Evolutionary conservation across 1,284 basidiomycete species (phyloP).

Genomic region (Melampsora americana): DNA sequence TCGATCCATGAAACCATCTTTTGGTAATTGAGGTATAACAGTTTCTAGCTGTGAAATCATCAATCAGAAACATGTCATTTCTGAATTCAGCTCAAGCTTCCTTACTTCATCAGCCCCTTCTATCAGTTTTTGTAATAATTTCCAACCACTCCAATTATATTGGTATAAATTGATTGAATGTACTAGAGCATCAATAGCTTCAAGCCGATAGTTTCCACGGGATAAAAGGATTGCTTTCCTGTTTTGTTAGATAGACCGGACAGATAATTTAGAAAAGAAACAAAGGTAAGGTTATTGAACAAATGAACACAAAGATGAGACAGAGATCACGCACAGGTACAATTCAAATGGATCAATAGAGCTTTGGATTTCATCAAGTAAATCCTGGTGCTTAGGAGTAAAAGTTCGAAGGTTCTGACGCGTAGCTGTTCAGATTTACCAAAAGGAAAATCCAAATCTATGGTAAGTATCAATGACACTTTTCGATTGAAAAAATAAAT

Average conservation of each 20-base stretch:
- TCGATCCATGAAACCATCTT: constrained; percentile 68
- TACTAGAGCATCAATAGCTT: constrained; percentile 78
- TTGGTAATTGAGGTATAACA: constrained; percentile 62
- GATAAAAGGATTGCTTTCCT: constrained; percentile 77
- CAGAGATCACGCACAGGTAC: constrained; percentile 65
- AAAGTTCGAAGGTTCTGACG: constrained; percentile 64
- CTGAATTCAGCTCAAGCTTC: not conserved
- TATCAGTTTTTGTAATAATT: constrained; percentile 72
- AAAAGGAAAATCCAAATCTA: constrained; percentile 19
- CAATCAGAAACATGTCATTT: constrained; percentile 2
- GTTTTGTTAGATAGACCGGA: constrained; percentile 27
- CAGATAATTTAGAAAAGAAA: not conserved
- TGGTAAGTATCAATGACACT: constrained; percentile 13
- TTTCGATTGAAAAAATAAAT: not conserved
- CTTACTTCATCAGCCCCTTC: constrained; percentile 83
- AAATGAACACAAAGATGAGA: not conserved
- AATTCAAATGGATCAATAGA: constrained; percentile 72
- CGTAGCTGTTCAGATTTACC: constrained; percentile 64
- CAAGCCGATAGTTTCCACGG: constrained; percentile 71
- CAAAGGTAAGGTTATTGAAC: not conserved
- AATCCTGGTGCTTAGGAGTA: constrained; percentile 60
- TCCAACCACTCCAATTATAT: constrained; percentile 97
- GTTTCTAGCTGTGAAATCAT: constrained; percentile 46
- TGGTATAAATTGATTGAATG: constrained; percentile 74
- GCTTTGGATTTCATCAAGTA: constrained; percentile 48